A percentile compares a stretch with the other conserved stretches of the same genome.
Conservation (phyloP, 2,329 filamentous ascomycete genomes). For the Leptographium radiaticola region DNA sequence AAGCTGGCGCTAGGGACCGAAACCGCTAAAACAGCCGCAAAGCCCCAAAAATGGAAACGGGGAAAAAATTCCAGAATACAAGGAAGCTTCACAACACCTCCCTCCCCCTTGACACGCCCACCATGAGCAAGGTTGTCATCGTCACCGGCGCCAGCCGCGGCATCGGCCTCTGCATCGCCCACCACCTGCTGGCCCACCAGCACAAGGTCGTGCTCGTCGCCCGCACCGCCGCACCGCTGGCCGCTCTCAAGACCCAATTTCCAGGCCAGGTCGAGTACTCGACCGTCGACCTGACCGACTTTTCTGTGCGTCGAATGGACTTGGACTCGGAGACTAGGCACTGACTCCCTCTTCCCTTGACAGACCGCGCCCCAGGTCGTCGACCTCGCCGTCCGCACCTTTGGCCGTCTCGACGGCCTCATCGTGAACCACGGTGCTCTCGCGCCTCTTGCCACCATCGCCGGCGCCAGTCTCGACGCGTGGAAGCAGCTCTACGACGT, state of each 20-base stretch:
- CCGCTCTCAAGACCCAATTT: conserved; percentile 36
- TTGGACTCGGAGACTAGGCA: background rate
- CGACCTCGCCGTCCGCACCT: conserved; percentile 50
- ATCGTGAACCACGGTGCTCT: conserved; percentile 82
- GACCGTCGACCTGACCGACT: conserved; percentile 40
- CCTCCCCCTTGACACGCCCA: background rate
- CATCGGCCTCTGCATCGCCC: conserved; percentile 43
- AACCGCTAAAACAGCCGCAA: background rate
- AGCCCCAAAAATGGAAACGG: background rate
- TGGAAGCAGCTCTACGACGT: conserved; percentile 69
- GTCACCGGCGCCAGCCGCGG: conserved; percentile 54
- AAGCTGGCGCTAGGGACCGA: background rate
- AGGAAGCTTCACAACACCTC: background rate
- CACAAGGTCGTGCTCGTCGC: conserved; percentile 50
- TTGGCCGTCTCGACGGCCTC: conserved; percentile 64
- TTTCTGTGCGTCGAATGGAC: background rate
- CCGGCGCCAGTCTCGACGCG: conserved; percentile 52
- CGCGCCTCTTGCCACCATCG: conserved; percentile 59
- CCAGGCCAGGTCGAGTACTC: conserved; percentile 41
- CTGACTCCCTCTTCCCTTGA: background rate
- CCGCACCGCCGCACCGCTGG: conserved; percentile 35
- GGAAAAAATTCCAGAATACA: background rate
- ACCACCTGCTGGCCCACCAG: conserved; percentile 34
- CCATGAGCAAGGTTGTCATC: conserved; percentile 44
- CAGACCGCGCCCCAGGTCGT: conserved; percentile 49